These are phyloP conservation scores for Adansonia digitata DNA, from an alignment of 345 rosid genomes.

Conservation along the genomic window DNA sequence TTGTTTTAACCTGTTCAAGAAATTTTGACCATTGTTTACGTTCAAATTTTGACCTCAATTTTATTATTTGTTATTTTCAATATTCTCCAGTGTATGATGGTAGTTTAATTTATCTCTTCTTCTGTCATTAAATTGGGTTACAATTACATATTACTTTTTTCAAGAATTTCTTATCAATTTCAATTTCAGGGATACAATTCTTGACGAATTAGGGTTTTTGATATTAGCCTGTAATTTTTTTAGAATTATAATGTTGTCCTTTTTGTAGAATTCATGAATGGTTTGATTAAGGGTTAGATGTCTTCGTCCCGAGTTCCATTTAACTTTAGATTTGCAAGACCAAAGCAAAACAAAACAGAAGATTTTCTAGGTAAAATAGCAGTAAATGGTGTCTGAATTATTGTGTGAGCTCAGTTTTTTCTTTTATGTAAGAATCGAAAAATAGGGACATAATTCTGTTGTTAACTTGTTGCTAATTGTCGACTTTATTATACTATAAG, in stretches of 20 bases:
- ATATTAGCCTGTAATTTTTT: background rate
- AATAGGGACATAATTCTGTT: background rate
- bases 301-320: background rate
- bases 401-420: background rate
- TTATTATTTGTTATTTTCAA: background rate
- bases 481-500: background rate
- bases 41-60: background rate
- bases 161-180: background rate
- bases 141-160: background rate
- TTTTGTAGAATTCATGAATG: background rate
- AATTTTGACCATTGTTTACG: background rate
- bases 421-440: background rate
- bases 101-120: background rate
- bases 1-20: background rate
- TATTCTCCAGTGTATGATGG: background rate
- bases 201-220: conserved; percentile 4
- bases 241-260: background rate
- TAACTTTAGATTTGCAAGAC: background rate
- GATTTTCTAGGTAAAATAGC: background rate
- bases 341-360: background rate
- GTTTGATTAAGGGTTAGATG: background rate
- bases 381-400: background rate
- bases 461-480: background rate
- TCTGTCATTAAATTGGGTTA: background rate
- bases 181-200: no score